phyloP scores from a whole-genome alignment of 768 basidiomycete species.

The Porphyrellus cyaneotinctus region DNA sequence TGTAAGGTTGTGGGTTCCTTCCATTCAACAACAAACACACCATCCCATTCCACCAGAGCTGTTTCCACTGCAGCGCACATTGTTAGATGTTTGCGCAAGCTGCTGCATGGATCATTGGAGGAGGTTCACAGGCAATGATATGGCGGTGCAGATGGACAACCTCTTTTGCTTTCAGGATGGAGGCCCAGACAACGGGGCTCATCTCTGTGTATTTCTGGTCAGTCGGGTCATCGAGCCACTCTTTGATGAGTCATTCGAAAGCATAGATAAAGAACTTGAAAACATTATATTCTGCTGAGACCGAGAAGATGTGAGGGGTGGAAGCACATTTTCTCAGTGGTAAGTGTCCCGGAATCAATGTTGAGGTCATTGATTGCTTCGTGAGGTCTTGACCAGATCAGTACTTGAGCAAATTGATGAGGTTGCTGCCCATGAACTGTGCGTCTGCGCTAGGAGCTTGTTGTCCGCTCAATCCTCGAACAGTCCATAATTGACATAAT shows the following conservation, averaged over 20 bases:
- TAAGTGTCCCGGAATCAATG: constrained; percentile 43
- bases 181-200: too few species aligned
- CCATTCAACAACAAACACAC: not conserved
- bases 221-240: too few species aligned
- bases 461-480: constrained; percentile 46
- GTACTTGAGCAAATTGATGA: constrained; percentile 74
- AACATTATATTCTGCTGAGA: too few species aligned
- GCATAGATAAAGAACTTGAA: constrained; percentile 86
- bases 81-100: too few species aligned
- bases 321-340: constrained; percentile 79
- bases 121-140: too few species aligned
- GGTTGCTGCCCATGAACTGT: constrained; percentile 66
- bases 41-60: not conserved
- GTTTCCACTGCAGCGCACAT: too few species aligned
- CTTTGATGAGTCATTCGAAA: too few species aligned
- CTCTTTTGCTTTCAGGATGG: too few species aligned
- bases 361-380: constrained; percentile 60
- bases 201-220: too few species aligned
- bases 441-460: constrained; percentile 41
- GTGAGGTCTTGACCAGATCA: constrained; percentile 79
- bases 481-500: constrained; percentile 65
- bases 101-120: constrained; percentile 16
- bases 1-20: not conserved
- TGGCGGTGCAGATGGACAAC: too few species aligned
- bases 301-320: constrained; percentile 92